Base-by-base conservation (phyloP, 2,329 filamentous ascomycete species). In the Diplodia corticola region DNA sequence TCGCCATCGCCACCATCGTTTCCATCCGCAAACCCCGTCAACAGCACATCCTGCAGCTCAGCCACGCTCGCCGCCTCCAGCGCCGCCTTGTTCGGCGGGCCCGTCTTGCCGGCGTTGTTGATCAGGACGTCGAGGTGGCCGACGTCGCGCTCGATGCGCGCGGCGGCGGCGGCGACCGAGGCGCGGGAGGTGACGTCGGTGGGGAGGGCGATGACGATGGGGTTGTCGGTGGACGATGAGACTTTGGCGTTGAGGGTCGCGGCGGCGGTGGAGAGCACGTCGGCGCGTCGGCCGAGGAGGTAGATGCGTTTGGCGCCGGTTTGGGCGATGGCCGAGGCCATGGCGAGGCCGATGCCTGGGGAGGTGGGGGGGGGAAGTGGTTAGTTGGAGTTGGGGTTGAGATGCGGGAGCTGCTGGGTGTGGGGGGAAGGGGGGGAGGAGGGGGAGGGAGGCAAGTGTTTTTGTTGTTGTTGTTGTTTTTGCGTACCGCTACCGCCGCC, bases 41-140 rank as follows among this genome's bases (percentile, higher is more conserved):
- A 71, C 68, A 84, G 75, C 24, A 75, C 71, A 2, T 82, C 76
- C 9, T 78, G 76, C 26, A 86, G 67, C 13, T 83, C 74, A 1
- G 74, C 67, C 20, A 85, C 79, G n/a, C 74, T 75, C 37, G 76
- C 71, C n/a, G 80, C 80, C 60, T 77, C 72, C 72, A 80, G 77
- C 30, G 82, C 74, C 5, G 69, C 75, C 40, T 77, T 79, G 60
- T 78, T 77, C n/a, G 68, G 71, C 0, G 83, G 82, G 0, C 83
- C 81, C 4, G 73, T 71, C 53, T 81, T 75, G 28, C 84, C 84
- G 17, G 83, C 83, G 69, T 85, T 85, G 71, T 82, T 81, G 71
- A 85, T 77, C 0, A 85, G 74, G 26, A 85, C 78, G 70, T 86
- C 83, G 66, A 86, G 79, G 69, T 83, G 79, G 49, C 79, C 80